phyloP scores from a whole-genome alignment of 495 filamentous ascomycete species.

The Darksidea phi region DNA sequence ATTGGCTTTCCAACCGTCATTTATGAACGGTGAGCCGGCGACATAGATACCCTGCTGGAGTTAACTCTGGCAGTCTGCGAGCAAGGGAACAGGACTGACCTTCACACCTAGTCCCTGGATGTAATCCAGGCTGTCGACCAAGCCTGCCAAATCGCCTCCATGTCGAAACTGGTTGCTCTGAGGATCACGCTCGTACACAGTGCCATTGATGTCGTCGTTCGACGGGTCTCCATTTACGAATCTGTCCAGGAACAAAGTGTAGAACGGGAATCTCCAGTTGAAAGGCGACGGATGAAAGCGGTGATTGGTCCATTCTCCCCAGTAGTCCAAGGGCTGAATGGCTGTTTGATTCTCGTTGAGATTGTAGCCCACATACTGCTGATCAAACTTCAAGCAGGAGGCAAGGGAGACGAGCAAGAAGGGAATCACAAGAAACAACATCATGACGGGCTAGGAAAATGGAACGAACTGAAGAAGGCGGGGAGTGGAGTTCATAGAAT shows the following conservation, averaged over 20 bases:
- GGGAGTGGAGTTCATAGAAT: too few relatives aligned
- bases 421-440: too few relatives aligned
- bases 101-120: slow-evolving; percentile 74
- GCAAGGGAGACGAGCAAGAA: too few relatives aligned
- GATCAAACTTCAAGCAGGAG: too few relatives aligned
- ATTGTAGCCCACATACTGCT: too few relatives aligned
- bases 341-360: slow-evolving; percentile 58
- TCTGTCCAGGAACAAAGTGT: slow-evolving; percentile 67
- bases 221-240: slow-evolving; percentile 70
- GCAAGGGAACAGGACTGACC: slow-evolving; percentile 40
- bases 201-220: slow-evolving; percentile 71
- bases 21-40: slow-evolving; percentile 66
- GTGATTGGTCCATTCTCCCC: slow-evolving; percentile 58
- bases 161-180: slow-evolving; percentile 68
- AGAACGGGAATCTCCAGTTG: slow-evolving; percentile 73
- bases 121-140: slow-evolving; percentile 69
- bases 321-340: slow-evolving; percentile 60
- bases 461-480: too few relatives aligned
- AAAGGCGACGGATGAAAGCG: slow-evolving; percentile 57
- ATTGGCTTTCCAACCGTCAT: too few relatives aligned
- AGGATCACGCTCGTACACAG: slow-evolving; percentile 66
- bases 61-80: slow-evolving; percentile 7
- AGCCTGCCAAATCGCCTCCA: slow-evolving; percentile 66
- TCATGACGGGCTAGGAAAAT: too few relatives aligned
- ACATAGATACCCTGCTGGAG: slow-evolving; percentile 72